Evolutionary conservation across 1,284 basidiomycete species (phyloP), one percentile per base, ranked within the genome.

Genomic region (Trichosporon coremiiforme): DNA sequence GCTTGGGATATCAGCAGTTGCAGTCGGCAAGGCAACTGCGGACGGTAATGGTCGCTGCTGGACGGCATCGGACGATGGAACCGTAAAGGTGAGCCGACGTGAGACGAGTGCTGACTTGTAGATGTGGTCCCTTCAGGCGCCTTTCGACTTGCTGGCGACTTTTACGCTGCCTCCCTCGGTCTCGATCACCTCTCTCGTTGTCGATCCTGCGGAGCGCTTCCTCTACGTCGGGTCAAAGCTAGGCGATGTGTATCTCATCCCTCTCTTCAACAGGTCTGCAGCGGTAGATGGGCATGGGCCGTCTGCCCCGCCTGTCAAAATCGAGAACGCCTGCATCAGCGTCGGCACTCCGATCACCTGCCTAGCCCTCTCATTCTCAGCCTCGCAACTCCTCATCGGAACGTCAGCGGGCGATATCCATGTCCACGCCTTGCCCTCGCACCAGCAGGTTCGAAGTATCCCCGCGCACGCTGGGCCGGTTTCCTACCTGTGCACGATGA

Each of bases 401-500:
- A 93, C 92, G 0, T 80, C 86, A 2, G 83, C 87, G 0, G 94
- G 93, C 7, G 83, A 89, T n/a, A 88, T 98, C 64, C 88, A 92
- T 70, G 81, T 95, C 35, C 93, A 95, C 78, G 91, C 97, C 73
- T 88, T 96, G 41, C 89, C 91, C 0, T 96, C 95, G 0, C 92
- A 95, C 76, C 95, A 98, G 79, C 88, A 90, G 36, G 85, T 96
- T 33, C 90, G 93, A 41, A 91, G 90, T 17, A 88, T 97, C 74
- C 86, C 88, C 1, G 77, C 84, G 87, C 84, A 91, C 67, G 76
- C 90, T 72, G 91, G 90, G 12, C 85, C 88, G n/a, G 89, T 96
- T 79, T 89, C 91, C 8, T 86, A 90, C 79, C 80, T 97, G 1
- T 84, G 87, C 41, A 91, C 91, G 0, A 86, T 96, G 83, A 85